Conservation (phyloP, 2,329 filamentous ascomycete species). For the Paracoccidioides lutzii region DNA sequence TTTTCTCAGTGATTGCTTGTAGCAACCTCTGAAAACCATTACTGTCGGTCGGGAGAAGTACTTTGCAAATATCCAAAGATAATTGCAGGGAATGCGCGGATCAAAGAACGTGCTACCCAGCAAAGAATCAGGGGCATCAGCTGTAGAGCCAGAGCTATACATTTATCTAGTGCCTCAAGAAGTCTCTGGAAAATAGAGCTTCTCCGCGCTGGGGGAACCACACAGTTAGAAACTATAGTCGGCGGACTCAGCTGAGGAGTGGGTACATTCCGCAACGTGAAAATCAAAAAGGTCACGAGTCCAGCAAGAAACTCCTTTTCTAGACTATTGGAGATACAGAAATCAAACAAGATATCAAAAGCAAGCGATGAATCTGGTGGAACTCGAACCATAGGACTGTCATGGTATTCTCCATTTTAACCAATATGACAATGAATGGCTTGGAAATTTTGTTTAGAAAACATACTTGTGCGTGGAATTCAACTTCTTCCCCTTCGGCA, state of each 20-base stretch:
- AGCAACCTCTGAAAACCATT: conserved; percentile 3
- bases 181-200: conserved; percentile 5
- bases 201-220: neutral
- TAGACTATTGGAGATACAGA: conserved; percentile 9
- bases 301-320: conserved; percentile 9
- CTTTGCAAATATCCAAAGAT: conserved; percentile 11
- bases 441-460: neutral
- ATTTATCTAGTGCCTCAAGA: conserved; percentile 12
- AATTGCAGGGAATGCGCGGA: conserved; percentile 14
- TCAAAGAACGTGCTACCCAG: conserved; percentile 16
- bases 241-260: conserved; percentile 9
- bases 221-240: conserved; percentile 1
- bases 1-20: conserved; percentile 3
- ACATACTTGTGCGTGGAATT: neutral
- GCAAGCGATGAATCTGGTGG: conserved; percentile 7
- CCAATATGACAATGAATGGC: neutral
- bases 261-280: conserved; percentile 8
- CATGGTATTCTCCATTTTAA: neutral
- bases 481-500: neutral
- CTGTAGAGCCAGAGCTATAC: conserved; percentile 13
- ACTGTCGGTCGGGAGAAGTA: conserved; percentile 5
- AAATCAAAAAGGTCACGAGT: conserved; percentile 6
- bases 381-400: neutral
- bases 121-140: conserved; percentile 15
- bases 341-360: conserved; percentile 12